phyloP scores from a whole-genome alignment of 2,329 filamentous ascomycete genomes.

The Karstenula rhodostoma region DNA sequence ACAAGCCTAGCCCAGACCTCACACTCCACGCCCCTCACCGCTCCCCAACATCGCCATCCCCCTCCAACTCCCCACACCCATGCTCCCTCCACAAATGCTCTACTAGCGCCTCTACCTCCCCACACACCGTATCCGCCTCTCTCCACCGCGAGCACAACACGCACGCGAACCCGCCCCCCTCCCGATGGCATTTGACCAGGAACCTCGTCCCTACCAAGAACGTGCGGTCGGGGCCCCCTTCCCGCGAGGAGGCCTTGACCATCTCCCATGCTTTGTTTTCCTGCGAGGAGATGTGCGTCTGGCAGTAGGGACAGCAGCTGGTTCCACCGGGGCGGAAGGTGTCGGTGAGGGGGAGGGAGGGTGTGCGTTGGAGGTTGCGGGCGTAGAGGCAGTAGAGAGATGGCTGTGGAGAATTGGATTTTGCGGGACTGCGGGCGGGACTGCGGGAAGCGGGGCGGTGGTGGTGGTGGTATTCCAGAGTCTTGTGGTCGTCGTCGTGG shows the following conservation, averaged over 20 bases:
- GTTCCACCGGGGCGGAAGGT: conserved; percentile 34
- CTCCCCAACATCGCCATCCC: conserved; percentile 36
- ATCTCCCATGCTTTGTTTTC: conserved; percentile 44
- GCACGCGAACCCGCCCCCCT: conserved; percentile 40
- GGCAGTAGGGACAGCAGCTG: conserved; percentile 40
- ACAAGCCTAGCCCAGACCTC: no score
- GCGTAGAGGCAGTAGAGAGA: conserved; percentile 44
- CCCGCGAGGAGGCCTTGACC: conserved; percentile 20
- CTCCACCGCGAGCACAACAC: conserved; percentile 36
- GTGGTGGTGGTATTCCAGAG: background rate
- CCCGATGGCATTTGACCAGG: conserved; percentile 43
- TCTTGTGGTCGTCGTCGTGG: background rate
- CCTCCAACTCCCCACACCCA: conserved; percentile 34
- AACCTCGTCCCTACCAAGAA: conserved; percentile 42
- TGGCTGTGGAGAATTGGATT: conserved; percentile 13
- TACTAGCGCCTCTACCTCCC: conserved; percentile 33
- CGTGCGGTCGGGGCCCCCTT: background rate
- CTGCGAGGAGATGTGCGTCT: conserved; percentile 27
- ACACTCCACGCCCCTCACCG: background rate
- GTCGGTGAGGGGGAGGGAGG: conserved; percentile 31
- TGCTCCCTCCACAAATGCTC: conserved; percentile 48
- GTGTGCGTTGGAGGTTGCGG: conserved; percentile 36
- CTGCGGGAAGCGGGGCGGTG: background rate
- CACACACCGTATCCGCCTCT: conserved; percentile 39
- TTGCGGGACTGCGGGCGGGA: conserved; percentile 13